Percentiles rank a stretch among this genome's conserved stretches.
phyloP scores from a whole-genome alignment of 2,329 filamentous ascomycete genomes.

The Coniochaeta sp. region DNA sequence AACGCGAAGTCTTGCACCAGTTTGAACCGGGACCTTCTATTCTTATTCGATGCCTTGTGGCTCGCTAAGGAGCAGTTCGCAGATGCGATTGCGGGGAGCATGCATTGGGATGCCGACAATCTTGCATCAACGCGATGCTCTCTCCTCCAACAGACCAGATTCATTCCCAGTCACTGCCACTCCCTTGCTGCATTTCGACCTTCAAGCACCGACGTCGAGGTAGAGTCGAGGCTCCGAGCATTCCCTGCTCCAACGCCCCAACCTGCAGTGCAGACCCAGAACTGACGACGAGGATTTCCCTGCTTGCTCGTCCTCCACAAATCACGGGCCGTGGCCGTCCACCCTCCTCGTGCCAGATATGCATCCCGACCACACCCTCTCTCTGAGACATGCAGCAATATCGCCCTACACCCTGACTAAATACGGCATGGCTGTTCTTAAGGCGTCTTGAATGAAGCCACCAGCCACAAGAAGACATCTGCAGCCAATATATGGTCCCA shows the following conservation, averaged over 20 bases:
- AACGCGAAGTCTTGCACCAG: no score
- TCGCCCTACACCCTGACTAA: neutral
- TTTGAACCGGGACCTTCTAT: no score
- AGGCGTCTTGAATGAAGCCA: neutral
- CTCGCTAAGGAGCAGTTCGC: conserved; percentile 6
- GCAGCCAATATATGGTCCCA: neutral
- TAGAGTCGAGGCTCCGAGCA: neutral
- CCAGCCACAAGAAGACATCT: neutral
- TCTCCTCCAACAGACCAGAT: conserved; percentile 5
- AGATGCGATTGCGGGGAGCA: conserved; percentile 11
- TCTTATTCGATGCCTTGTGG: neutral
- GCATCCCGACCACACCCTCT: conserved; percentile 8
- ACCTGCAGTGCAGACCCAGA: neutral
- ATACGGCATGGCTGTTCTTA: neutral
- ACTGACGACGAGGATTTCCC: conserved; percentile 1
- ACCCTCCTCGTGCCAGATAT: conserved; percentile 7
- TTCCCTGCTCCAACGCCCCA: neutral
- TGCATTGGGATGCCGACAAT: conserved; percentile 7
- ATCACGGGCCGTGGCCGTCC: conserved; percentile 9
- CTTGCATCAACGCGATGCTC: conserved; percentile 6
- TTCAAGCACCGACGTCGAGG: neutral
- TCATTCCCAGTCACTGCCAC: conserved; percentile 6
- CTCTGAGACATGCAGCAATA: neutral
- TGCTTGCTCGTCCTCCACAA: conserved; percentile 6
- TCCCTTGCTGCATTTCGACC: neutral